Evolutionary conservation across 2,329 filamentous ascomycete species (phyloP).

Genomic region (Penicillium brevicompactum): DNA sequence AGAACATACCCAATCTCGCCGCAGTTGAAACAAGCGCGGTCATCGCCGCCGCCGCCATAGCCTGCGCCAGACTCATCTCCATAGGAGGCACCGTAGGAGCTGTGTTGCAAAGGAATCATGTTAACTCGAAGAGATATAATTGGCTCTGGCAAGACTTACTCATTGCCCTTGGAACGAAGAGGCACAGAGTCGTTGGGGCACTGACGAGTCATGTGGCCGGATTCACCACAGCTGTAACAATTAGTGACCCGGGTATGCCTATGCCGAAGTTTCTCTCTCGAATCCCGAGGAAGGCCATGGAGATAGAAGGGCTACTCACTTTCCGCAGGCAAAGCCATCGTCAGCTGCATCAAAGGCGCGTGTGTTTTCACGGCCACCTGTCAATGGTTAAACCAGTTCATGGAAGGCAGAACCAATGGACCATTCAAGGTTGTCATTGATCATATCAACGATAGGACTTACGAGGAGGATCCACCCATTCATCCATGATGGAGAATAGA

Average conservation of each 20-base stretch:
- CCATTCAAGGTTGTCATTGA: no score
- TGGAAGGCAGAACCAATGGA: not conserved
- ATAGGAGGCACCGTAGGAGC: not conserved
- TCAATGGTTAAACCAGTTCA: not conserved
- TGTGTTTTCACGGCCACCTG: not conserved
- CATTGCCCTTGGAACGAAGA: slow-evolving; percentile 13
- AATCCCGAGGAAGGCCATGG: not conserved
- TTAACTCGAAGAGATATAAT: not conserved
- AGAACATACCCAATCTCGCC: slow-evolving; percentile 14
- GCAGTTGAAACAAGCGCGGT: slow-evolving; percentile 13
- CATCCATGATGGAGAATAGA: no score
- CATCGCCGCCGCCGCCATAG: not conserved
- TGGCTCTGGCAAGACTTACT: not conserved
- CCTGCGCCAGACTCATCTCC: not conserved
- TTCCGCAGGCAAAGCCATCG: slow-evolving; percentile 15
- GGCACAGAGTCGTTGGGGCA: slow-evolving; percentile 38
- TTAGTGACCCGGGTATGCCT: not conserved
- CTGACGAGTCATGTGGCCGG: slow-evolving; percentile 44
- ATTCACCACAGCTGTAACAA: slow-evolving; percentile 35
- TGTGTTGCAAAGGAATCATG: not conserved
- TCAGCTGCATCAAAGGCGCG: not conserved
- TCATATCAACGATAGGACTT: no score
- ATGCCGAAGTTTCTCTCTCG: not conserved
- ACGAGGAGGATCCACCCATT: no score
- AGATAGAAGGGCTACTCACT: slow-evolving; percentile 30